Evolutionary conservation across 805 yeast species (phyloP), one percentile per base, ranked within the genome.

Genomic region (Kazachstania bromeliacearum): DNA sequence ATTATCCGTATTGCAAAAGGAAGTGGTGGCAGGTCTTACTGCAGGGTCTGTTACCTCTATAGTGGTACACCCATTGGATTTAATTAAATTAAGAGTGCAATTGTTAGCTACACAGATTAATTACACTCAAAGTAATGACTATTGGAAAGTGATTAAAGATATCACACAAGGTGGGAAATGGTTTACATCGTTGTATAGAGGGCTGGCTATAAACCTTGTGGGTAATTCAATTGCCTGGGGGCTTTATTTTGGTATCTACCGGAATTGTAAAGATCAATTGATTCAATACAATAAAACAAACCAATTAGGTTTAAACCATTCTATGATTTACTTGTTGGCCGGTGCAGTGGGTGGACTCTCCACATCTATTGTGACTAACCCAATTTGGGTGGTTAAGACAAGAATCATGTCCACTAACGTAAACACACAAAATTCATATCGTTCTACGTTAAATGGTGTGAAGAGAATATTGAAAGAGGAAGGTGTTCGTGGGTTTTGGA

Each of bases 361-460:
- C 4, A 85, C 96, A 0, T 72, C 94, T 1, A 37, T 85, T 0
- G 28, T 83, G 12, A 88, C 98, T 1, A 92, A 87, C 53, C 98
- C 98, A 1, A 71, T 89, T 8, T 89, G 98, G 98, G 95, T 92
- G 1, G 57, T 92, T 14, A 92, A 92, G 58, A 92, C 98, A 0
- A 68, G 97, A 42, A 79, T 89, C 45, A 67, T 88, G 49, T 76
- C 87, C 14, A 71, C 56, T 10, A 51, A 53, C 31, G 34, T 40
- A 17, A 26, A 28, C 9, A 39, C 50, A 12, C 39, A 30, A 12
- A 42, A 39, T 31, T 52, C 41, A 0, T 85, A 85, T 50, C 57
- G 57, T 7, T 74, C 85, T 0, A 59, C 78, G 5, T 8, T 50
- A 14, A 74, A 75, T 40, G 94, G 94, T 1, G 48, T 76, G 0